Base-by-base conservation (phyloP, 2,329 filamentous ascomycete genomes). In the Pseudogymnoascus sp. region DNA sequence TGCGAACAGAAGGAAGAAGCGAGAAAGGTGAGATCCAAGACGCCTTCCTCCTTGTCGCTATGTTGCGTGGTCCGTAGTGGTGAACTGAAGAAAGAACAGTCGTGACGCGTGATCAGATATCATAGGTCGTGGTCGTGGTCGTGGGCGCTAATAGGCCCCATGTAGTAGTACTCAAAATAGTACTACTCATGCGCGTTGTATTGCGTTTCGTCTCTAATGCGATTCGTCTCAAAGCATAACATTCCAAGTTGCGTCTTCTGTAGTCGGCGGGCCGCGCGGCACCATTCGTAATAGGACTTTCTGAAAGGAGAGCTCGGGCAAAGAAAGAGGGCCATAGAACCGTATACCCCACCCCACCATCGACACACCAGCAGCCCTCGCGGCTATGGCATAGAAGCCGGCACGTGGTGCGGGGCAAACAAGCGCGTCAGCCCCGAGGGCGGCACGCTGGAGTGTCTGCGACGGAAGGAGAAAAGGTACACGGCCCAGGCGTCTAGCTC, bases 391-490 rank as follows among this genome's bases (percentile, higher is more conserved):
- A 53, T 53, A 31, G 46, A 33, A 53, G 46, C 46, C 26, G 46
- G 26, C 46, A 53, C 46, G 4, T 53, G 68, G 62, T 74, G 70
- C 59, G 71, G 67, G 63, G 70, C 67, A 31, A 73, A 66, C 35
- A 73, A 66, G 50, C 71, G 66, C n/a, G 71, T 71, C 60, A 73
- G 70, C 65, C 70, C 66, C 61, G 72, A 72, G 26, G 70, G 72
- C 13, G 69, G 69, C 31, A 69, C 66, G 13, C 70, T 72, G 46
- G 70, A 69, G 46, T 64, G 68, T 64, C 68, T 68, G 56, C 66
- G 64, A 37, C 69, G 71, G 60, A 73, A 73, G 53, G 72, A 73
- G 65, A 70, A 72, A 63, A 74, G 68, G 65, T 71, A 74, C 17
- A 61, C 59, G 53, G 66, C 66, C 72, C 72, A 73, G 62, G 70